Evolutionary conservation across 1,284 basidiomycete genomes (phyloP), one percentile per base, ranked within the genome.

Genomic region (Fomitiporia mediterranea): DNA sequence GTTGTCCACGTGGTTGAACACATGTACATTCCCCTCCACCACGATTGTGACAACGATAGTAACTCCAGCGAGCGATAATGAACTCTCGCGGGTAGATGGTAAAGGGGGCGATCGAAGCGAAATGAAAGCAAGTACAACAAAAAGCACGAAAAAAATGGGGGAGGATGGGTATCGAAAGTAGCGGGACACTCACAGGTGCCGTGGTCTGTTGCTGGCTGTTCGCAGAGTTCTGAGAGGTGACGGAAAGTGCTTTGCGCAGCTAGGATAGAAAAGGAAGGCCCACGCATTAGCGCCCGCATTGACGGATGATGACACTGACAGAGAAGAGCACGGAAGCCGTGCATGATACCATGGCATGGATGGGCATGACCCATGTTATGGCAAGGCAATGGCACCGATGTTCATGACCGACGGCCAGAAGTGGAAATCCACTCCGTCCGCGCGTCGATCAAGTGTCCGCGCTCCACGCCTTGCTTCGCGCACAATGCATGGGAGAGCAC

Each of bases 161-260:
- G 2, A 2, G 23, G 23, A 44, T 9, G 25, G n/a, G 42, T 19
- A 23, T 25, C 9, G 23, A 11, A 23, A 27, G 2, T 17, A 19
- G 38, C n/a, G 9, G 27, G n/a, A 25, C 11, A 54, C 51, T 47
- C 43, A 46, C 48, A 11, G 49, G 19, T 11, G 57, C 35, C 25
- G 30, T 37, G 32, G 25, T 19, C 17, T 32, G 13, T 13, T 53
- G 34, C 7, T 39, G 28, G 39, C 44, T 46, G 32, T 53, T 55
- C 38, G 37, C 51, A 25, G 44, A 27, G 49, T 59, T 59, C 37
- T 55, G 53, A 13, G 57, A 59, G 5, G 51, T 59, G 25, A 55
- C 53, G 28, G 53, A 55, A 48, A 59, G 53, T 1, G 57, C 57
- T 51, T 55, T 59, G 37, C 57, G 53, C 15, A 59, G 34, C 57